These are phyloP conservation scores for Apiotrichum domesticum DNA, from an alignment of 1,284 basidiomycete species.

Conservation along the genomic window DNA sequence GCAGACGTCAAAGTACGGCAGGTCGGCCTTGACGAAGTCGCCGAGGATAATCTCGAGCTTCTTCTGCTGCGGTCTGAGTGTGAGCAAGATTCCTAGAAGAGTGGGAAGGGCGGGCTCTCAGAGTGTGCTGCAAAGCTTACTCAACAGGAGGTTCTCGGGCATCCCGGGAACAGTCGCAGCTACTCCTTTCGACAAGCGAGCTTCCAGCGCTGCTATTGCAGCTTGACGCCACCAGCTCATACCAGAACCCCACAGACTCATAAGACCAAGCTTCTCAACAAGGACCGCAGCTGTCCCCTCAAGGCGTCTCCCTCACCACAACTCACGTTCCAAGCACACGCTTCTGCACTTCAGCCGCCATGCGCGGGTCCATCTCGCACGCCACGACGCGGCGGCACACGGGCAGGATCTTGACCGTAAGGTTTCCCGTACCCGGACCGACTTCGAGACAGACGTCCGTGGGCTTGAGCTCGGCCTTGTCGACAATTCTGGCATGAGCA, in stretches of 20 bases:
- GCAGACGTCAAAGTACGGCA: constrained; percentile 98
- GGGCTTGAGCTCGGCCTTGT: constrained; percentile 83
- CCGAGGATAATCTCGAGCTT: constrained; percentile 93
- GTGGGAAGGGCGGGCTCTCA: too few species aligned
- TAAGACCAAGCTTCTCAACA: too few species aligned
- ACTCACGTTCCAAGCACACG: constrained; percentile 96
- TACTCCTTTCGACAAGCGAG: too few species aligned
- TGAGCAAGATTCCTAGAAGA: not conserved
- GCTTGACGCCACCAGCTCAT: not conserved
- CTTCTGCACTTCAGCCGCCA: constrained; percentile 96
- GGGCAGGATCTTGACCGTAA: constrained; percentile 90
- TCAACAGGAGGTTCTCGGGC: too few species aligned
- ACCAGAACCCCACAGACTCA: not conserved
- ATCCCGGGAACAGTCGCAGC: too few species aligned
- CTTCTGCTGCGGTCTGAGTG: constrained; percentile 76
- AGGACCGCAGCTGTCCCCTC: too few species aligned
- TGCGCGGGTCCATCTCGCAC: constrained; percentile 97
- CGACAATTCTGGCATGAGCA: constrained; percentile 60
- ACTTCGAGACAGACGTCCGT: constrained; percentile 97
- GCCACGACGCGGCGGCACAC: constrained; percentile 88
- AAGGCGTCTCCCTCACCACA: not conserved
- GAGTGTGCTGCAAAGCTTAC: too few species aligned
- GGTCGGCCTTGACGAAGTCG: constrained; percentile 92
- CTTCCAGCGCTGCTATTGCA: too few species aligned
- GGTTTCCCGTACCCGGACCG: constrained; percentile 95